These are phyloP conservation scores for Heterobasidion irregulare DNA, from an alignment of 1,284 basidiomycete genomes.

Conservation along the genomic window DNA sequence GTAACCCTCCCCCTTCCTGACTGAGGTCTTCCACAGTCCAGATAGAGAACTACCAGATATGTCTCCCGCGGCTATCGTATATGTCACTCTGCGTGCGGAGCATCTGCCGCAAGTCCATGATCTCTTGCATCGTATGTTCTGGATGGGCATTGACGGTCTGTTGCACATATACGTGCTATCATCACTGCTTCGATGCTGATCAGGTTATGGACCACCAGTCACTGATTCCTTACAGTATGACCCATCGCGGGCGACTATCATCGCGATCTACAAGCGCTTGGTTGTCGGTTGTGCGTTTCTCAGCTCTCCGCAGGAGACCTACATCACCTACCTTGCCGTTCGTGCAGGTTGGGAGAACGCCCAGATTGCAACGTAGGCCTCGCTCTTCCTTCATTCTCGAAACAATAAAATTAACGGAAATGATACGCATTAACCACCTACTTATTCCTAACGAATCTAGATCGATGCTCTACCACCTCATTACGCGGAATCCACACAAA, in stretches of 20 bases:
- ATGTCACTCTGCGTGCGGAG: conserved; percentile 45
- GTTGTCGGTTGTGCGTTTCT: conserved; percentile 70
- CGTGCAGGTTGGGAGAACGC: conserved; percentile 70
- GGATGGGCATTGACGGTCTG: conserved; percentile 66
- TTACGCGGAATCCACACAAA: conserved; percentile 56
- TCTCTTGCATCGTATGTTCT: conserved; percentile 55
- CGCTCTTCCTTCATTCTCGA: neutral
- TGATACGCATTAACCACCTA: neutral
- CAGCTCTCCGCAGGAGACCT: conserved; percentile 71
- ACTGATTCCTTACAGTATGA: conserved; percentile 56
- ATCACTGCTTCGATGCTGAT: neutral
- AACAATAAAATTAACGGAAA: neutral
- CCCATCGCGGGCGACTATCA: conserved; percentile 62
- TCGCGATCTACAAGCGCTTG: conserved; percentile 60
- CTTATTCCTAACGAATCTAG: conserved; percentile 25
- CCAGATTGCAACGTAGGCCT: conserved; percentile 61
- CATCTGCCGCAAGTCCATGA: conserved; percentile 67
- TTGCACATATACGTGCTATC: neutral
- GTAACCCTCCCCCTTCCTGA: neutral
- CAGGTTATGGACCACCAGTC: conserved; percentile 31
- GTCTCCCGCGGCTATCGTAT: conserved; percentile 45
- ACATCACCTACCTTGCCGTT: conserved; percentile 72
- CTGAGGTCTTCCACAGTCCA: conserved; percentile 34
- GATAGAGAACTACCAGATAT: conserved; percentile 36
- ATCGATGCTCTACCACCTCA: conserved; percentile 68